These are phyloP conservation scores for Prototheca wickerhamii DNA, from an alignment of 163 green algal genomes.

Conservation along the genomic window DNA sequence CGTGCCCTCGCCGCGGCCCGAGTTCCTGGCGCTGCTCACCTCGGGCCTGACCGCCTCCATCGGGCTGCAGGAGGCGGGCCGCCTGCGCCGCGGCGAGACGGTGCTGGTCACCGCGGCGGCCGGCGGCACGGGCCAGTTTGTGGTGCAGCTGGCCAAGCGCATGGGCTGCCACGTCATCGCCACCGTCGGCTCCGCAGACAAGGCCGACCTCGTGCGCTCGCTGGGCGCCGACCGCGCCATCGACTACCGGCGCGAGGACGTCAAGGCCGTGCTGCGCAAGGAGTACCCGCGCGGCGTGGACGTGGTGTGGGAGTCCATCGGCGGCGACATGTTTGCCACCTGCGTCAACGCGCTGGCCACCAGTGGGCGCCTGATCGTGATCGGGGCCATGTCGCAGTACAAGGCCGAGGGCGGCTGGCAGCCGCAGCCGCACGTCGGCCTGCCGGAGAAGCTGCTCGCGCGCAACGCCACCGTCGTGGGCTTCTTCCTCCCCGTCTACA, in stretches of 20 bases:
- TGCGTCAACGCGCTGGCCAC: slow-evolving; percentile 32
- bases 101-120: slow-evolving; percentile 89
- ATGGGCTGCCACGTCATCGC: slow-evolving; percentile 65
- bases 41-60: slow-evolving; percentile 87
- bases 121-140: slow-evolving; percentile 66
- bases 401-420: slow-evolving; percentile 55
- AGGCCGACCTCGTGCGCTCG: slow-evolving; percentile 47
- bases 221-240: slow-evolving; percentile 47
- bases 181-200: slow-evolving; percentile 56
- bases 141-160: slow-evolving; percentile 66
- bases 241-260: slow-evolving; percentile 51
- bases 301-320: slow-evolving; percentile 64
- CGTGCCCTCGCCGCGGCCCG: slow-evolving; percentile 39
- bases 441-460: slow-evolving; percentile 74
- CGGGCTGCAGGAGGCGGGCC: slow-evolving; percentile 46
- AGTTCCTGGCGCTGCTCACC: slow-evolving; percentile 74
- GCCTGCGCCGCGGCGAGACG: slow-evolving; percentile 48
- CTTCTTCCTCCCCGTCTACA: slow-evolving; percentile 80
- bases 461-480: slow-evolving; percentile 53
- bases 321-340: slow-evolving; percentile 57
- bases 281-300: slow-evolving; percentile 55
- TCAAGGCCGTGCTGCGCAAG: slow-evolving; percentile 53
- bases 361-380: slow-evolving; percentile 54
- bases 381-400: slow-evolving; percentile 59
- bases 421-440: slow-evolving; percentile 33